A percentile compares a stretch with the other conserved stretches of the same genome.
Conservation (phyloP, 192 early-diverging fungal species). For the Dispira simplex region DNA sequence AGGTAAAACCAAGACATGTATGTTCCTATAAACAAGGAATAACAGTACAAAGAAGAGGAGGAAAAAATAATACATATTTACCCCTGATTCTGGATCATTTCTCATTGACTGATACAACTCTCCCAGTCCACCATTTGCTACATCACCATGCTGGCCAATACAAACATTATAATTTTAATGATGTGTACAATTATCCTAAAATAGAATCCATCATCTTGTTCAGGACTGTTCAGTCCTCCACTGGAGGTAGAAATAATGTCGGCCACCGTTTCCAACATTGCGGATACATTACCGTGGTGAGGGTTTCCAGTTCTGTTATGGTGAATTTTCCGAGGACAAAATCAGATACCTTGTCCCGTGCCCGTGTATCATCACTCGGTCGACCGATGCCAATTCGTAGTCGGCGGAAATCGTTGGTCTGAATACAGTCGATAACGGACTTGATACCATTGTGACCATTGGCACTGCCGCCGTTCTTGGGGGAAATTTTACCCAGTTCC, state of each 20-base stretch:
- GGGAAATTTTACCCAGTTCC: conserved; percentile 37
- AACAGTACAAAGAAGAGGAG: no score
- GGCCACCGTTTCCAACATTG: neutral
- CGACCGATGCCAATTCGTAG: conserved; percentile 56
- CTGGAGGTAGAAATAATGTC: neutral
- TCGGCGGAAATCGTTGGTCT: conserved; percentile 35
- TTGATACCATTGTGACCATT: conserved; percentile 65
- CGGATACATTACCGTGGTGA: conserved; percentile 29
- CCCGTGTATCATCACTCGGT: conserved; percentile 23
- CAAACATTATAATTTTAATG: no score
- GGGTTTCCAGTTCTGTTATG: conserved; percentile 24
- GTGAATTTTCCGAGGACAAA: conserved; percentile 42
- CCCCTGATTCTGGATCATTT: no score
- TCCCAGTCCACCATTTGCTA: no score
- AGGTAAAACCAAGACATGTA: no score
- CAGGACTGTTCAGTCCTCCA: no score
- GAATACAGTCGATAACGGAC: conserved; percentile 36
- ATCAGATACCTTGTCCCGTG: conserved; percentile 26
- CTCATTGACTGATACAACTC: no score
- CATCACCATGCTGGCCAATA: no score
- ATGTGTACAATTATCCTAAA: no score
- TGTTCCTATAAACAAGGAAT: no score
- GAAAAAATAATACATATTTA: no score
- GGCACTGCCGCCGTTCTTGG: conserved; percentile 43
- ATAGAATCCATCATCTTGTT: no score